Evolutionary conservation across 2,329 filamentous ascomycete genomes (phyloP), one percentile per base, ranked within the genome.

Genomic region (Arthroderma sp.): DNA sequence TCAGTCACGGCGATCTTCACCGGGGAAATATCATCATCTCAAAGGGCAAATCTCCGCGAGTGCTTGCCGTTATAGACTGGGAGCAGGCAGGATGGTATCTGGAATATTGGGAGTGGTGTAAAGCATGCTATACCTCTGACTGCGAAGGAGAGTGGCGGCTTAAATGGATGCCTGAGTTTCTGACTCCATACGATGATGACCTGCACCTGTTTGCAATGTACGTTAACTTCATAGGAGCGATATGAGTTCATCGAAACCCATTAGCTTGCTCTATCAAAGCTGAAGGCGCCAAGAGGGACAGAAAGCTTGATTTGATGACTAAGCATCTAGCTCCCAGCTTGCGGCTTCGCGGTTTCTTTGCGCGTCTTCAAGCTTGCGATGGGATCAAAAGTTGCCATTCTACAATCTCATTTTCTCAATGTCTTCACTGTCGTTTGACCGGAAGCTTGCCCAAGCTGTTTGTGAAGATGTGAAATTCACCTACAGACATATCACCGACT

Each of bases 401-500:
- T 22, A 22, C 15, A 22, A 22, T 22, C 15, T 22, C 15, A 22
- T 22, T 22, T 11, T 43, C 34, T 43, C 37, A 28, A 44, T 44
- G 42, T 6, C 11, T 32, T 29, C 10, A 9, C 15, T 40, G 42
- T 6, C 42, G 11, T 31, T 67, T 52, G 58, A 55, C 45, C 64
- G 72, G 49, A 61, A 69, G 44, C 66, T 81, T 48, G 67, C 71
- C 38, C 66, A 68, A 42, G 68, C 65, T 43, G 63, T 80, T 38
- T 74, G 76, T 28, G 61, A 68, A 43, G 67, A 67, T 47, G 66
- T 71, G 51, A 61, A 64, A 40, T 83, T 94, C 60, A 80, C 73
- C 51, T 72, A 89, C 56, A 81, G 93, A 62, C 89, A 98, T 67
- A 69, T 95, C 53, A 94, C 86, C 27, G 94, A 88, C 4, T 83